Evolutionary conservation across 768 basidiomycete species (phyloP).

Genomic region (Tricholoma flavovirens): DNA sequence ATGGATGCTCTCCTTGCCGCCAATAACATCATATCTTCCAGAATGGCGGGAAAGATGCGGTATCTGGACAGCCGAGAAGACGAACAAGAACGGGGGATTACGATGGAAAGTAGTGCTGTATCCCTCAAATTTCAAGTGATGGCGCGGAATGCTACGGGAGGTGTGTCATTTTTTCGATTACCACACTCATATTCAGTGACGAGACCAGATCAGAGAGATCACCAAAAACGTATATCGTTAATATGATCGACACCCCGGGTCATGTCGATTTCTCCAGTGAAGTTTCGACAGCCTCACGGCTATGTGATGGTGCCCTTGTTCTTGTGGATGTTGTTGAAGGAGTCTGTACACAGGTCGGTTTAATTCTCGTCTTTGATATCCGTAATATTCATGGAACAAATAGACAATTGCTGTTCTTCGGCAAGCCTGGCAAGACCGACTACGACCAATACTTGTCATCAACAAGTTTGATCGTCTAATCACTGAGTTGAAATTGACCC

Average conservation of each 20-base stretch:
- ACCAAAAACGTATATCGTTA: conserved; percentile 74
- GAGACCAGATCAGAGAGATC: conserved; percentile 41
- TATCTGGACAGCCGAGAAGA: conserved; percentile 96
- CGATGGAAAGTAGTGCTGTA: conserved; percentile 97
- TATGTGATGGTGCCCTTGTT: conserved; percentile 94
- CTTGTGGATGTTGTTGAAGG: conserved; percentile 97
- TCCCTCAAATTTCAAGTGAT: conserved; percentile 83
- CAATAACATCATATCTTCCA: conserved; percentile 92
- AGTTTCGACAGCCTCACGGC: conserved; percentile 87
- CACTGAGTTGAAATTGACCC: conserved; percentile 87
- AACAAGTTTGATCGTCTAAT: conserved; percentile 96
- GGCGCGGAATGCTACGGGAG: conserved; percentile 47
- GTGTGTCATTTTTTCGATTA: conserved; percentile 35
- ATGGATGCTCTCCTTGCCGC: conserved; percentile 95
- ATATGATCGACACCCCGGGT: conserved; percentile 98
- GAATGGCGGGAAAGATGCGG: conserved; percentile 94
- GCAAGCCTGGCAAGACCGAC: conserved; percentile 88
- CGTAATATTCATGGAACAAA: not conserved
- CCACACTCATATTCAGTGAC: conserved; percentile 22
- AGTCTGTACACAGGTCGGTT: conserved; percentile 86
- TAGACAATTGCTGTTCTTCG: conserved; percentile 93
- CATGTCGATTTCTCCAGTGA: conserved; percentile 99
- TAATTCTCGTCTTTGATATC: not conserved
- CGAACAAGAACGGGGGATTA: conserved; percentile 96
- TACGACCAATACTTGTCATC: conserved; percentile 90